Evolutionary conservation across 2,329 filamentous ascomycete genomes (phyloP).

Genomic region (Endocalyx cinctus): DNA sequence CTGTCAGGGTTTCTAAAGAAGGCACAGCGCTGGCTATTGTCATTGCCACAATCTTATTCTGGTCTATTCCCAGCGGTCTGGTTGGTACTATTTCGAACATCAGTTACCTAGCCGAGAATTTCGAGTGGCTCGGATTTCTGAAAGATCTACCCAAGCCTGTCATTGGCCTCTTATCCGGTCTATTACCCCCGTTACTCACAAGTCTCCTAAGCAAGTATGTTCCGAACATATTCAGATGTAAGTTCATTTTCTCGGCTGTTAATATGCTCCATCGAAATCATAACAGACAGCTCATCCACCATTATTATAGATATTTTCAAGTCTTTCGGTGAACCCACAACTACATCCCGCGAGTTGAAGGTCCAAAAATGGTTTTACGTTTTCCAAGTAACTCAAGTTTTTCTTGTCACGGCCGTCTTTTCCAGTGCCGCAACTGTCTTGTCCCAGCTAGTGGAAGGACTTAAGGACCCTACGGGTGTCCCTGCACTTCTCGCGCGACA

Average conservation of each 20-base stretch:
- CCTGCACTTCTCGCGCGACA: conserved; percentile 54
- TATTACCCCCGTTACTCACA: conserved; percentile 75
- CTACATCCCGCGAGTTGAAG: conserved; percentile 67
- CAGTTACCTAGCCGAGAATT: conserved; percentile 56
- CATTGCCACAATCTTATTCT: conserved; percentile 75
- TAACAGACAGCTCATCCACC: conserved; percentile 11
- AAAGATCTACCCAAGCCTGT: conserved; percentile 62
- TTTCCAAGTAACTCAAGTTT: conserved; percentile 79
- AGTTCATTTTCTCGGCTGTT: conserved; percentile 18
- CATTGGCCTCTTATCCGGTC: conserved; percentile 74
- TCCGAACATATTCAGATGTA: conserved; percentile 69
- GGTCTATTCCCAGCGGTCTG: conserved; percentile 69
- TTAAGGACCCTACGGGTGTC: conserved; percentile 23
- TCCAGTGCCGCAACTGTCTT: conserved; percentile 46
- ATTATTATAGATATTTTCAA: conserved; percentile 61
- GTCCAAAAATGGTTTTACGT: conserved; percentile 77
- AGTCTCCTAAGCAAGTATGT: conserved; percentile 80
- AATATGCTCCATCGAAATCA: background rate
- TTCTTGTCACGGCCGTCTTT: conserved; percentile 74
- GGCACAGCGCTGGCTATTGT: conserved; percentile 65
- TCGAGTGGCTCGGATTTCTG: conserved; percentile 72
- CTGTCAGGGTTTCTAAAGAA: conserved; percentile 22
- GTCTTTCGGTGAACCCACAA: conserved; percentile 65
- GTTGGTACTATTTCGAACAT: conserved; percentile 86
- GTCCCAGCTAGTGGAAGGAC: conserved; percentile 17